These are phyloP conservation scores for Dalechampia spathulata DNA, from an alignment of 441 rosid genomes.

Conservation along the genomic window DNA sequence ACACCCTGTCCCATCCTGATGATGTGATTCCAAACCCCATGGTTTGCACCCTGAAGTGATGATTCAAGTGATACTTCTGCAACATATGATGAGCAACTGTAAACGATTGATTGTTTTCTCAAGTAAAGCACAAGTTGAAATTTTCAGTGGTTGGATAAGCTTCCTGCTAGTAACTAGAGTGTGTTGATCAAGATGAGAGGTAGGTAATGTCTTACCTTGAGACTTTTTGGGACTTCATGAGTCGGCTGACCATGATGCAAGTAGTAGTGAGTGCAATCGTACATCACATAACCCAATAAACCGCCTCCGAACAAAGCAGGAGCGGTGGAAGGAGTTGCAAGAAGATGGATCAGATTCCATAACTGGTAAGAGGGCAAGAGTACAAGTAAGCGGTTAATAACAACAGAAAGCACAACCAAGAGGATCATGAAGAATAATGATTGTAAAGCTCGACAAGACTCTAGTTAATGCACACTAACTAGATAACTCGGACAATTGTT, in stretches of 20 bases:
- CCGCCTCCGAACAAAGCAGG: constrained; percentile 92
- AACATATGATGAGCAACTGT: too few species aligned
- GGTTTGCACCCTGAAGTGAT: constrained; percentile 83
- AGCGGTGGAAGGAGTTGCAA: constrained; percentile 61
- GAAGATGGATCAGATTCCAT: constrained; percentile 56
- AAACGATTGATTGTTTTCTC: not conserved
- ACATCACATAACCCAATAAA: constrained; percentile 85
- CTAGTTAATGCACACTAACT: too few species aligned
- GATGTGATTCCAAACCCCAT: constrained; percentile 97
- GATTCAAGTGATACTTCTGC: constrained; percentile 97
- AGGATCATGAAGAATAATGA: not conserved
- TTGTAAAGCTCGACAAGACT: too few species aligned
- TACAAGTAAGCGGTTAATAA: not conserved
- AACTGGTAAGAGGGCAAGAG: constrained; percentile 53
- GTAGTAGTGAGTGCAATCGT: constrained; percentile 88
- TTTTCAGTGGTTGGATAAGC: not conserved
- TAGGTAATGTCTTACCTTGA: constrained; percentile 56
- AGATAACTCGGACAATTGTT: too few species aligned
- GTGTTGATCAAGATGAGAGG: not conserved
- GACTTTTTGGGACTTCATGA: constrained; percentile 40
- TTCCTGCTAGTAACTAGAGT: not conserved
- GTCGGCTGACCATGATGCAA: constrained; percentile 93
- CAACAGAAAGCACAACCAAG: not conserved
- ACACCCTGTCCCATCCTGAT: constrained; percentile 75
- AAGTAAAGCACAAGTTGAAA: not conserved